Percentiles rank a stretch among this genome's conserved stretches.
Evolutionary conservation across 768 basidiomycete genomes (phyloP).

Genomic region (Naganishia vishniacii): DNA sequence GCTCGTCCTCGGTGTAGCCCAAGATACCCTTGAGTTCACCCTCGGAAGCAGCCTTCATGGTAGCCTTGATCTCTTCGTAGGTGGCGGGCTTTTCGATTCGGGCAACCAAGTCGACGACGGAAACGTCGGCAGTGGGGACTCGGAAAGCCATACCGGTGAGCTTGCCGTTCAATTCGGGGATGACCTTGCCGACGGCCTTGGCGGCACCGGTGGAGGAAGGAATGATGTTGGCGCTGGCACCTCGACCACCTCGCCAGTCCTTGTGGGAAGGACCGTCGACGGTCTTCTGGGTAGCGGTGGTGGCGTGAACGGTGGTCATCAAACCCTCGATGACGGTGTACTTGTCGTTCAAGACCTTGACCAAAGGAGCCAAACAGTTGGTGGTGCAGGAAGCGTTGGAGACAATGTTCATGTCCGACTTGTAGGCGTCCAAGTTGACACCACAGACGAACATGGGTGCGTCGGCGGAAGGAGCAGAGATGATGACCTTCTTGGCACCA

Average conservation of each 20-base stretch:
- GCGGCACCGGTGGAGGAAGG: conserved; percentile 98
- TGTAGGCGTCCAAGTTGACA: conserved; percentile 91
- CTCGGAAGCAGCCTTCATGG: conserved; percentile 71
- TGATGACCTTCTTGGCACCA: conserved; percentile 99
- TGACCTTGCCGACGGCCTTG: conserved; percentile 98
- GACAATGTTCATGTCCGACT: conserved; percentile 78
- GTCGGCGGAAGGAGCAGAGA: conserved; percentile 81
- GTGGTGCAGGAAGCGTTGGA: conserved; percentile 99
- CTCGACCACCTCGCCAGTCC: conserved; percentile 56
- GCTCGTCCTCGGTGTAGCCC: conserved; percentile 80
- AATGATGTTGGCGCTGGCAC: conserved; percentile 96
- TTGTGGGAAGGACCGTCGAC: conserved; percentile 74
- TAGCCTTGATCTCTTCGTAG: conserved; percentile 86
- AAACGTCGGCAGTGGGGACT: conserved; percentile 91
- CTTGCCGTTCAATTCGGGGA: conserved; percentile 92
- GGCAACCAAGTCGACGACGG: conserved; percentile 94
- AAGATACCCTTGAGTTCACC: conserved; percentile 54
- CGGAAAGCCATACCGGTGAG: conserved; percentile 95
- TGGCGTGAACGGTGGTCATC: conserved; percentile 98
- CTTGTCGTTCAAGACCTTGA: conserved; percentile 96
- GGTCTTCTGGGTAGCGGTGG: conserved; percentile 73
- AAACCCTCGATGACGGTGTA: conserved; percentile 93
- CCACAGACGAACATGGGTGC: conserved; percentile 51
- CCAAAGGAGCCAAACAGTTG: conserved; percentile 98
- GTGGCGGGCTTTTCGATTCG: conserved; percentile 77